These are phyloP conservation scores for Sporothrix phasma DNA, from an alignment of 2,329 filamentous ascomycete genomes.

Conservation along the genomic window DNA sequence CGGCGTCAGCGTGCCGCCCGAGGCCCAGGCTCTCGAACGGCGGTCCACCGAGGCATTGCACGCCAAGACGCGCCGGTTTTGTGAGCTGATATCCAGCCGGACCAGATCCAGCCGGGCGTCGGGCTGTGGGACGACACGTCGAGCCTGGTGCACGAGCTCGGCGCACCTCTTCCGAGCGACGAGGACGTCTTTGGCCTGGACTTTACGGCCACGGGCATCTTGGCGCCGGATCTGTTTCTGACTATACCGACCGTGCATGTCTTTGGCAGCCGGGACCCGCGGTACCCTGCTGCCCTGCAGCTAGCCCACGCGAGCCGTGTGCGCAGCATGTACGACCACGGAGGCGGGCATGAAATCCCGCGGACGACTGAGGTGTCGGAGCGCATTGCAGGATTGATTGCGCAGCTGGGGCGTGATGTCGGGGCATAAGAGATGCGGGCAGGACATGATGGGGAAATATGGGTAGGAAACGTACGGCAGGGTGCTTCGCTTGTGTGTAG, in stretches of 20 bases:
- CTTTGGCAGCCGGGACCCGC: constrained; percentile 29
- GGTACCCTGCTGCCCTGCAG: constrained; percentile 29
- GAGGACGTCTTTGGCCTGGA: constrained; percentile 28
- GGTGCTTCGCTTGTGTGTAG: background rate
- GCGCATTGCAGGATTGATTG: constrained; percentile 25
- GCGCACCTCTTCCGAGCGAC: constrained; percentile 21
- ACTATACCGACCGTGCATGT: constrained; percentile 29
- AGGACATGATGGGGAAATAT: too few species aligned
- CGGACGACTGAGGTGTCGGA: constrained; percentile 26
- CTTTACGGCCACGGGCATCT: constrained; percentile 21
- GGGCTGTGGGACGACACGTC: constrained; percentile 28
- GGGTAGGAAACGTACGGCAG: background rate
- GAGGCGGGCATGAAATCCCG: constrained; percentile 32
- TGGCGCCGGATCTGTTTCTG: constrained; percentile 26
- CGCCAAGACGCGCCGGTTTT: constrained; percentile 22
- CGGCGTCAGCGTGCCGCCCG: constrained; percentile 25
- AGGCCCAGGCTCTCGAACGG: constrained; percentile 25
- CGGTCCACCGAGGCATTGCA: constrained; percentile 23
- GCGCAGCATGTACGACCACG: constrained; percentile 28
- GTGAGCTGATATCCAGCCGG: constrained; percentile 22
- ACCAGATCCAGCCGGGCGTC: constrained; percentile 23
- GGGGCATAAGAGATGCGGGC: background rate
- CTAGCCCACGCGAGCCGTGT: constrained; percentile 28
- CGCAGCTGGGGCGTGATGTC: constrained; percentile 18
- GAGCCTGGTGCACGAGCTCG: constrained; percentile 26